Base-by-base conservation (phyloP, 1,284 basidiomycete species). In the Leucoagaricus sp. region DNA sequence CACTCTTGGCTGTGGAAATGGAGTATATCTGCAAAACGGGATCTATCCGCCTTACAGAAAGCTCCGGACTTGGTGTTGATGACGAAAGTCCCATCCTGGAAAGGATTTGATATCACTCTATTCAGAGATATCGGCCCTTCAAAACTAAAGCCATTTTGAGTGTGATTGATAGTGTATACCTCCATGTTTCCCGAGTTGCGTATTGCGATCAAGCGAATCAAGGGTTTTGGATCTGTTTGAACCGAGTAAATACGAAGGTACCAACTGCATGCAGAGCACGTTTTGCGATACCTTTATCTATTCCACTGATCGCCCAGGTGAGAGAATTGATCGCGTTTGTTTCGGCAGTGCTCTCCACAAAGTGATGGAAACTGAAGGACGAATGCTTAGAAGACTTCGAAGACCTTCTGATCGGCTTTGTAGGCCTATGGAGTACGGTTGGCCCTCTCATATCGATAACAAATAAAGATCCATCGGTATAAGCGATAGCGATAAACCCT, bases 401-500 rank as follows among this genome's bases (percentile, higher is more conserved):
- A 12, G 44, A 44, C 31, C 42, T 33, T 21, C 29, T 36, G 10
- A 57, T 60, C 60, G 53, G 64, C 63, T 34, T 70, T 67, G n/a
- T 75, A 61, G 17, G 63, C 26, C 71, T 68, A n/a, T 75, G 61
- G 6, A 93, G 80, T 10, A 93, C 74, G 7, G 77, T 76, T 0
- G 90, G 90, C 1, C 82, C 86, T 23, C 89, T 79, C 78, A 93
- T 79, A 65, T 94, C 88, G 17, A 93, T 67, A 29, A 93, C 72
- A 23, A 82, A 72, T 17, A 94, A 59, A 2, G 80, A 76, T 2
- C 84, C 85, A 52, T 81, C 80, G 4, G 70, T 67, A 65, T 88
- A 92, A 1, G 86, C 83, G 1, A 86, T 77, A 0, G 91, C 88
- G 36, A 92, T 72, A 67, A 94, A 91, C 2, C 91, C 91, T 91